Evolutionary conservation across 2,329 filamentous ascomycete species (phyloP).

Genomic region (Phialocephala subalpina): DNA sequence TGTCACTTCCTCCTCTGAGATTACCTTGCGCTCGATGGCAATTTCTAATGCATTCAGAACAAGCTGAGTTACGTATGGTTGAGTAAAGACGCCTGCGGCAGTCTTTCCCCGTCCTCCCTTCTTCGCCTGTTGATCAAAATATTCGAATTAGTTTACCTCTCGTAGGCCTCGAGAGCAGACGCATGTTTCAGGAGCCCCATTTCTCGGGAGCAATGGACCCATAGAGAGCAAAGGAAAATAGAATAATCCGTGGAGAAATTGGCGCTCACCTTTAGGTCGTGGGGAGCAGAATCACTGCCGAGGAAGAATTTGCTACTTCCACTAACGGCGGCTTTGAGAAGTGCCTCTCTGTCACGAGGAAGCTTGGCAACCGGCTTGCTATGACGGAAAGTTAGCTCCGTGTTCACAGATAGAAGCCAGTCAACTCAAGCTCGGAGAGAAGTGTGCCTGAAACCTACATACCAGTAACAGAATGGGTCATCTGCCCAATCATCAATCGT

Average conservation of each 20-base stretch:
- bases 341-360: constrained; percentile 59
- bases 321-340: constrained; percentile 63
- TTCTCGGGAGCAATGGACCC: no score
- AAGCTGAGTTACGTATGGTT: constrained; percentile 72
- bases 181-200: no score
- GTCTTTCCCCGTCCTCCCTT: constrained; percentile 57
- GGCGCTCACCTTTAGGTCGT: constrained; percentile 53
- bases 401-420: no score
- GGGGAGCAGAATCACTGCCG: constrained; percentile 68
- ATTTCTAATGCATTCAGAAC: constrained; percentile 71
- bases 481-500: constrained; percentile 78
- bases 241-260: no score
- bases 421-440: neutral
- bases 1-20: constrained; percentile 60
- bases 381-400: constrained; percentile 50
- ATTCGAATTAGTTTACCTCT: no score
- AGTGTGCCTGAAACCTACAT: neutral
- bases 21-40: constrained; percentile 61
- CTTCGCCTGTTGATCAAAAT: constrained; percentile 54
- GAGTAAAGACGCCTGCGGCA: constrained; percentile 81
- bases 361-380: constrained; percentile 56
- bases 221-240: no score
- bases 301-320: constrained; percentile 74
- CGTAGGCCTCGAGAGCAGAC: no score
- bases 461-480: constrained; percentile 73